These are phyloP conservation scores for Tylopilus plumbeoviolaceoides DNA, from an alignment of 768 basidiomycete species.

Conservation along the genomic window DNA sequence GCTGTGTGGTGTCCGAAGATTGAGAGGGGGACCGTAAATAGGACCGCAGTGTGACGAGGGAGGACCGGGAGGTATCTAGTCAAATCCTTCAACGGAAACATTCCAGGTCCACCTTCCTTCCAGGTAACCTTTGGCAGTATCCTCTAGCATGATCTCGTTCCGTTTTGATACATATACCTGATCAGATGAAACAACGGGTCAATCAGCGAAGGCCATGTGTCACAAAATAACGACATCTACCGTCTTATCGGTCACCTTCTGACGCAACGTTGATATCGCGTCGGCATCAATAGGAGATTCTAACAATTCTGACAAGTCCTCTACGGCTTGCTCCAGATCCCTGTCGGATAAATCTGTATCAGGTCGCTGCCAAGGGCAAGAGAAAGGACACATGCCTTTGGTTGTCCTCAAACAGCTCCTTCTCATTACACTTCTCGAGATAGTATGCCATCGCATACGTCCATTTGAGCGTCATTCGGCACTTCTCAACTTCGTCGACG, in stretches of 20 bases:
- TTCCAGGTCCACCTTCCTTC: slow-evolving; percentile 90
- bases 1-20: background rate
- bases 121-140: slow-evolving; percentile 85
- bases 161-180: slow-evolving; percentile 95
- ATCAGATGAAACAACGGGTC: background rate
- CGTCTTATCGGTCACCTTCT: slow-evolving; percentile 95
- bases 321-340: slow-evolving; percentile 92
- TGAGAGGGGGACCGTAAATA: background rate
- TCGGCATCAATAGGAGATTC: slow-evolving; percentile 90
- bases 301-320: slow-evolving; percentile 88
- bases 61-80: slow-evolving; percentile 29
- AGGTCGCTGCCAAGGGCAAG: background rate
- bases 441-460: slow-evolving; percentile 99
- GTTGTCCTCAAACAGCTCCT: slow-evolving; percentile 96
- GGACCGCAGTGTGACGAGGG: background rate
- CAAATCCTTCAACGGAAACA: slow-evolving; percentile 64
- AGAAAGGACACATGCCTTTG: slow-evolving; percentile 56
- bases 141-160: slow-evolving; percentile 91
- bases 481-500: slow-evolving; percentile 85
- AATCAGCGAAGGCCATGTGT: background rate
- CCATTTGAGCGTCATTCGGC: slow-evolving; percentile 97
- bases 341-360: slow-evolving; percentile 33
- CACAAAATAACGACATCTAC: slow-evolving; percentile 39
- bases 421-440: slow-evolving; percentile 83
- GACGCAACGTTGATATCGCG: slow-evolving; percentile 72